Evolutionary conservation across 345 rosid genomes (phyloP).

Genomic region (Moringa oleifera): DNA sequence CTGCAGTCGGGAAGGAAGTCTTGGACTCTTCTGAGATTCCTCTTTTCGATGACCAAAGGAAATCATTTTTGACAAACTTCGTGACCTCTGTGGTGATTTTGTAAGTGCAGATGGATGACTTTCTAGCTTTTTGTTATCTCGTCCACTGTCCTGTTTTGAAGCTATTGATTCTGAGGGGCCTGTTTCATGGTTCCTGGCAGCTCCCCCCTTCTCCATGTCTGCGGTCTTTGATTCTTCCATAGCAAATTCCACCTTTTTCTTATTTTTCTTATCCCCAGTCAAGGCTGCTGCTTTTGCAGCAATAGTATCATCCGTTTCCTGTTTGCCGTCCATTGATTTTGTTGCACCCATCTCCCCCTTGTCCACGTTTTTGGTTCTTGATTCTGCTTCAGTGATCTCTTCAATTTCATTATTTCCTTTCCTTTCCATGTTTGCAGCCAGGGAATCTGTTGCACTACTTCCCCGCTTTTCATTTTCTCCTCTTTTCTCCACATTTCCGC

Average conservation of each 20-base stretch:
- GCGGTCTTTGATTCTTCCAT: neutral
- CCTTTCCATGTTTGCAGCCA: neutral
- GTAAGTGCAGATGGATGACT: neutral
- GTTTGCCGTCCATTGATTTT: too few species aligned
- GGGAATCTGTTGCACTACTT: neutral
- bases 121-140: neutral
- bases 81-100: too few species aligned
- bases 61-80: neutral
- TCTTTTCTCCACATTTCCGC: neutral
- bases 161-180: too few species aligned
- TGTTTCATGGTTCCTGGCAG: too few species aligned
- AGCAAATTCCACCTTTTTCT: neutral
- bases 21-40: neutral
- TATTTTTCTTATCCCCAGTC: neutral
- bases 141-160: neutral
- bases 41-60: neutral
- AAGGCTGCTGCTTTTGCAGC: neutral
- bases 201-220: neutral
- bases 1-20: conserved; percentile 15
- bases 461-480: neutral
- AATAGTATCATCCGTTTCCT: too few species aligned
- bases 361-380: neutral
- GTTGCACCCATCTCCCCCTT: too few species aligned
- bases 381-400: neutral
- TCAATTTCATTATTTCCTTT: neutral